Base-by-base conservation (phyloP, 2,329 filamentous ascomycete species). In the Pyricularia grisea region DNA sequence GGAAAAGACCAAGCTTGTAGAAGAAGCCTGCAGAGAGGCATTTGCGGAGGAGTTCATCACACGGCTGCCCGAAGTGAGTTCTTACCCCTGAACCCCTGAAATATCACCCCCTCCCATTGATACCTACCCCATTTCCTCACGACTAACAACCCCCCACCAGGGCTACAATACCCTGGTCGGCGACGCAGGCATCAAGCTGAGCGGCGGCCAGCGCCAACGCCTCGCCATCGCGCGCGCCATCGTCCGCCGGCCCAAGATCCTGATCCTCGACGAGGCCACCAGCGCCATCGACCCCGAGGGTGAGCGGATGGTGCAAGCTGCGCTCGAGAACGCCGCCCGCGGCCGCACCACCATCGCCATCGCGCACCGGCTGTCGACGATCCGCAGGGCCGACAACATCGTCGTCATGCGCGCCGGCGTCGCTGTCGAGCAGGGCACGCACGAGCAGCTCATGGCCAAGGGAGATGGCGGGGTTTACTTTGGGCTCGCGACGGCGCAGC, bases 191-290 rank as follows among this genome's bases (percentile, higher is more conserved):
- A 90, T 91, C 61, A 92, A 92, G 74, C 81, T 96, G 0, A 93
- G 90, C 12, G 94, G 95, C 69, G 95, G 95, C 0, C 95, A 98
- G 79, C 97, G 97, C 77, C 94, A 98, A 79, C 91, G 95, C 70
- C 90, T 98, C 42, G 94, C 93, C 67, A 97, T 98, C 76, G 94
- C 95, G 4, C 89, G 94, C 55, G 87, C 85, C 55, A 89, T 91
- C 69, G 81, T 91, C 67, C 86, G 86, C 61, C 79, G 87, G 69
- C 88, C 90, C 1, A 82, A 83, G 4, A 88, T 92, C 60, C 79
- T 92, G 4, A 85, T 92, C n/a, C 79, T 88, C 7, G 90, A 91
- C 71, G 88, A 91, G 77, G 89, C 89, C 0, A 91, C 89, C 0
- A 88, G 85, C 67, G 86, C 88, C 0, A 77, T 82, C 50, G 79